Evolutionary conservation across 176 grass and related monocot genomes (phyloP).

Genomic region (Aegilops umbellulata): DNA sequence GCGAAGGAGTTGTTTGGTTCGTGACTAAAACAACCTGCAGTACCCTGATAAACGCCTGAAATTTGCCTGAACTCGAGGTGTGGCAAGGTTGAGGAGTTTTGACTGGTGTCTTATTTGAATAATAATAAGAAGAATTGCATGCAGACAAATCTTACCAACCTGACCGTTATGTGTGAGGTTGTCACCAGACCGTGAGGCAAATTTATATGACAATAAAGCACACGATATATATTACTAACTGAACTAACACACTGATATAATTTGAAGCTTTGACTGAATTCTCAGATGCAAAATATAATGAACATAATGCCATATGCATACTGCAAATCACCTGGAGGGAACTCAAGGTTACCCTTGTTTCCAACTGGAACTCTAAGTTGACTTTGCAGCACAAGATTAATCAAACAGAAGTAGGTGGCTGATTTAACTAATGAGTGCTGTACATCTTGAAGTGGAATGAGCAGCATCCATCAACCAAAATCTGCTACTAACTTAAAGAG

Average conservation of each 20-base stretch:
- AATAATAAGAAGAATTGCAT: not conserved
- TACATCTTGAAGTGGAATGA: not conserved
- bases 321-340: not conserved
- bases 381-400: not conserved
- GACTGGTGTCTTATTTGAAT: not conserved
- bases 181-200: not conserved
- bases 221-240: not conserved
- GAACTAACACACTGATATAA: not conserved
- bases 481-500: not conserved
- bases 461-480: not conserved
- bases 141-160: not conserved
- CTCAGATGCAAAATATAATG: not conserved
- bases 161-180: not conserved
- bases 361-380: not conserved
- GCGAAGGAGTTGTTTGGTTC: not conserved
- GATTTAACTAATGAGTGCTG: not conserved
- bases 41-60: not conserved
- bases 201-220: not conserved
- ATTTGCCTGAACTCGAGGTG: constrained; percentile 1
- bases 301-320: not conserved
- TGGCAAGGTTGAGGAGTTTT: not conserved
- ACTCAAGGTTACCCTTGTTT: not conserved
- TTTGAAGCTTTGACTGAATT: not conserved
- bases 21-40: not conserved
- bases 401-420: not conserved